phyloP scores from a whole-genome alignment of 345 rosid species.

The Geranium brycei region DNA sequence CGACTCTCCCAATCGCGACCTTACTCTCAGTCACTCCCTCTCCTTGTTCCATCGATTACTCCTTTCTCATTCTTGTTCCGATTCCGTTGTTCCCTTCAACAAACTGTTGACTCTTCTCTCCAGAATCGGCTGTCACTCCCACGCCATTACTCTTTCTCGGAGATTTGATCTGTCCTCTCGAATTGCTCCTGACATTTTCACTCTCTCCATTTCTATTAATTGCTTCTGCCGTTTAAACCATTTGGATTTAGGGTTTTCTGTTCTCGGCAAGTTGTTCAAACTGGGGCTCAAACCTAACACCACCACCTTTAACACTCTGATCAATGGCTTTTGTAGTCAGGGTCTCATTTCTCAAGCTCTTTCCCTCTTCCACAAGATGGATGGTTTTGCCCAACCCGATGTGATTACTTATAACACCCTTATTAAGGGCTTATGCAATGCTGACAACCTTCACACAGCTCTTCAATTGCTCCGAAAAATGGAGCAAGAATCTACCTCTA shows the following conservation, averaged over 20 bases:
- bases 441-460: background rate
- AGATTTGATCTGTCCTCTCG: too few relatives aligned
- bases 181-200: too few relatives aligned
- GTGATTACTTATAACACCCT: slow-evolving; percentile 5
- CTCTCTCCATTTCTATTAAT: slow-evolving; percentile 7
- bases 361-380: slow-evolving; percentile 2
- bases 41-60: too few relatives aligned
- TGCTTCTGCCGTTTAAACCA: too few relatives aligned
- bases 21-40: too few relatives aligned
- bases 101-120: too few relatives aligned
- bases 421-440: slow-evolving; percentile 4
- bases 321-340: background rate
- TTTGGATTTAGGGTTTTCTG: slow-evolving; percentile 5
- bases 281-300: slow-evolving; percentile 2
- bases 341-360: slow-evolving; percentile 2
- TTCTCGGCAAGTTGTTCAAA: slow-evolving; percentile 3
- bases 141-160: too few relatives aligned
- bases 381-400: background rate
- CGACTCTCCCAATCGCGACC: too few relatives aligned
- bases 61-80: too few relatives aligned
- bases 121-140: too few relatives aligned
- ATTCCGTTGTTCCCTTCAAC: too few relatives aligned
- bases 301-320: background rate
- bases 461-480: background rate
- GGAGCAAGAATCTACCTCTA: background rate